Conservation (phyloP, 108 stramenopile species). For the Conticribra weissflogii region DNA sequence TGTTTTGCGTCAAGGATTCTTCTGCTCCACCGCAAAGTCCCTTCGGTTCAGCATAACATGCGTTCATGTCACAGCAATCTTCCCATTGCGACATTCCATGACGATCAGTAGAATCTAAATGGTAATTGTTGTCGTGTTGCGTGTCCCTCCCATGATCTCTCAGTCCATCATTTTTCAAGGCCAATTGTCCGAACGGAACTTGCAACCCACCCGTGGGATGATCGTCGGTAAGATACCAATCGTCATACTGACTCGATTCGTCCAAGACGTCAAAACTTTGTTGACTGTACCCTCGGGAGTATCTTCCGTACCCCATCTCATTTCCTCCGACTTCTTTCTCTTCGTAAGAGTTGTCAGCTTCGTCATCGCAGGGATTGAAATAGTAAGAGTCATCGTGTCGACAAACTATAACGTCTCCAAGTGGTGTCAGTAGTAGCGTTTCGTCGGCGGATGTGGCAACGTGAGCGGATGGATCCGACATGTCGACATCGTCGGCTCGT, state of each 20-base stretch:
- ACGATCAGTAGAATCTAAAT: neutral
- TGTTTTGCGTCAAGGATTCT: neutral
- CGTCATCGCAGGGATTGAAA: neutral
- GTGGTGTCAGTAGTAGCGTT: neutral
- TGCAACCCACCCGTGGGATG: too few species aligned
- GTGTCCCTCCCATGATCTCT: neutral
- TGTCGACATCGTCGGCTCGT: neutral
- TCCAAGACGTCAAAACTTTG: neutral
- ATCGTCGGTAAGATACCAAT: too few species aligned
- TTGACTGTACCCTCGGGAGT: too few species aligned
- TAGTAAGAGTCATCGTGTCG: conserved; percentile 1
- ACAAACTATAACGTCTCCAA: conserved; percentile 16
- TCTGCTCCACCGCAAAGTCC: neutral
- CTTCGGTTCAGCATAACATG: neutral
- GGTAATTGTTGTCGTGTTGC: neutral
- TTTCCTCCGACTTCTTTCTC: neutral
- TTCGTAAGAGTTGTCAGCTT: neutral
- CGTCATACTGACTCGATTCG: too few species aligned
- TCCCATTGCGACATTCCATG: neutral
- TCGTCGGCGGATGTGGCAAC: conserved; percentile 14
- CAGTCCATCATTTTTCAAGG: neutral
- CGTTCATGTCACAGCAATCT: neutral
- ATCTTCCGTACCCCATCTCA: neutral
- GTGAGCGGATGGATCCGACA: neutral
- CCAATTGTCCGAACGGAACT: too few species aligned